phyloP scores from a whole-genome alignment of 768 basidiomycete species.

The Rhodotorula taiwanensis region DNA sequence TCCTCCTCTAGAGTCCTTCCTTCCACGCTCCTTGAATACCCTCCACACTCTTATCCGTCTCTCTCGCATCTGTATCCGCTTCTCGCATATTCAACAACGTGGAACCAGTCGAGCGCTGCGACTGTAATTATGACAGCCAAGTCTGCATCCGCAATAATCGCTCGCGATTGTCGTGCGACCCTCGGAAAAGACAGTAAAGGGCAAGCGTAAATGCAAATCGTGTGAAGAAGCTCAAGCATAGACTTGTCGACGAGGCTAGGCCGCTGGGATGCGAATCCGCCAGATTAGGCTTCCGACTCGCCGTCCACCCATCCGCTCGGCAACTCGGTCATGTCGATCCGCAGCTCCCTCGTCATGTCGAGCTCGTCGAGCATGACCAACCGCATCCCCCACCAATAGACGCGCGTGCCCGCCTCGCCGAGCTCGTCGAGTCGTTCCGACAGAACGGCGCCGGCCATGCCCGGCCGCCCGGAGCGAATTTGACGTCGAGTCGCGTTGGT shows the following conservation, averaged over 20 bases:
- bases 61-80: too few species aligned
- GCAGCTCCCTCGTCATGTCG: conserved; percentile 9
- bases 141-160: too few species aligned
- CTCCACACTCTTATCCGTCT: too few species aligned
- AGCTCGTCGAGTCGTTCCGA: not conserved
- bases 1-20: too few species aligned
- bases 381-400: not conserved
- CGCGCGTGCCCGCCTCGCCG: not conserved
- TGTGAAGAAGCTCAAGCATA: not conserved
- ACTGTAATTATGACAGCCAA: too few species aligned
- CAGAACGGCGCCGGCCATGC: too few species aligned
- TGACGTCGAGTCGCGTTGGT: too few species aligned
- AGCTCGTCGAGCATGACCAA: not conserved
- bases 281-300: not conserved
- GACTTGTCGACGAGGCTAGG: not conserved
- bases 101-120: too few species aligned
- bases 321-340: not conserved
- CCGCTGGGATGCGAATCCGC: not conserved
- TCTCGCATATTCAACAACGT: too few species aligned
- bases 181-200: not conserved
- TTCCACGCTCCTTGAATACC: too few species aligned
- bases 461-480: too few species aligned
- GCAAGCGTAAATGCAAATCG: not conserved
- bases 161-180: not conserved
- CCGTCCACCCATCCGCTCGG: not conserved